Conservation (phyloP, 2,329 filamentous ascomycete species). For the Botrytis porri region DNA sequence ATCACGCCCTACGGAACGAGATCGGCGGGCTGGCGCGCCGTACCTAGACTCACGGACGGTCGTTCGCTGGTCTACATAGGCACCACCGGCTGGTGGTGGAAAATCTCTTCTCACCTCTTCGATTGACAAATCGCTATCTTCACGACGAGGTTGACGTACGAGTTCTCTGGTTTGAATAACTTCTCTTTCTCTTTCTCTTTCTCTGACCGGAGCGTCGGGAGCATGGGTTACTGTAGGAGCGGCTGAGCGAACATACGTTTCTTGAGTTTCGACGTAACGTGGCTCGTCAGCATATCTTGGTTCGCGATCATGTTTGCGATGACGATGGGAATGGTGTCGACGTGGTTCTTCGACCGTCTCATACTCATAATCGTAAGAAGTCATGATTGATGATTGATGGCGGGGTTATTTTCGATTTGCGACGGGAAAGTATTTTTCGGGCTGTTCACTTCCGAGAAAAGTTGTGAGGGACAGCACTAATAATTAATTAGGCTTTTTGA, state of each 20-base stretch:
- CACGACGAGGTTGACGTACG: constrained; percentile 55
- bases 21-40: constrained; percentile 48
- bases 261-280: constrained; percentile 50
- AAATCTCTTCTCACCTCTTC: constrained; percentile 86
- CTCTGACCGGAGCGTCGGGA: constrained; percentile 28
- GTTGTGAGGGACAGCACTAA: background rate
- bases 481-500: constrained; percentile 1
- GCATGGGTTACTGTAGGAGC: constrained; percentile 31
- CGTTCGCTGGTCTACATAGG: constrained; percentile 30
- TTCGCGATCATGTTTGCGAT: constrained; percentile 41
- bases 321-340: constrained; percentile 33
- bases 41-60: constrained; percentile 37
- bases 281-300: constrained; percentile 51
- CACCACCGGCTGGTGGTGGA: constrained; percentile 53
- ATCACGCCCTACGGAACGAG: constrained; percentile 61
- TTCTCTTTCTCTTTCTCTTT: constrained; percentile 16
- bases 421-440: constrained; percentile 4
- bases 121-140: constrained; percentile 71
- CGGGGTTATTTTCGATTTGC: constrained; percentile 16
- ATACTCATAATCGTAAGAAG: constrained; percentile 30
- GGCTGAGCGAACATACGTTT: constrained; percentile 35
- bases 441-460: background rate
- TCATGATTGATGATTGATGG: constrained; percentile 11
- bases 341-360: constrained; percentile 30
- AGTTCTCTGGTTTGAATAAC: constrained; percentile 51